Evolutionary conservation across 2,329 filamentous ascomycete genomes (phyloP).

Genomic region (Epichloe glyceriae): DNA sequence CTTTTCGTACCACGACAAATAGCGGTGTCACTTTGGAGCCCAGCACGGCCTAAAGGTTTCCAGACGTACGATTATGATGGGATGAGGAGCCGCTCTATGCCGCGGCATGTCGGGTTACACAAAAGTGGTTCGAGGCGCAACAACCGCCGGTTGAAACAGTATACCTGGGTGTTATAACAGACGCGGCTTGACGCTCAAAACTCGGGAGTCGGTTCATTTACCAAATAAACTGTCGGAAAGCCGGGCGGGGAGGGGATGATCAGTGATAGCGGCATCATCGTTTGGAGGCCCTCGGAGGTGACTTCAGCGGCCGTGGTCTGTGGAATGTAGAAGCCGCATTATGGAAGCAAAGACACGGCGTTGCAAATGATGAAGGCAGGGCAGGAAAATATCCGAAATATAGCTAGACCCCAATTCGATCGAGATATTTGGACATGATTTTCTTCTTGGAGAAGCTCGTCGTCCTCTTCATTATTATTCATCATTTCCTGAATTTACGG

Average conservation of each 20-base stretch:
- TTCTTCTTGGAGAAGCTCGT: slow-evolving; percentile 6
- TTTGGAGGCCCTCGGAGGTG: background rate
- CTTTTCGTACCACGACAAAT: background rate
- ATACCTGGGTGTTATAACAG: background rate
- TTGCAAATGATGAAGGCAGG: slow-evolving; percentile 1
- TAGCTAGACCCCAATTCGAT: slow-evolving; percentile 10
- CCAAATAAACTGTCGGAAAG: background rate
- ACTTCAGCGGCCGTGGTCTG: background rate
- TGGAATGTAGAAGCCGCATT: background rate
- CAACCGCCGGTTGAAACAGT: background rate
- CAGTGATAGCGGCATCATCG: background rate
- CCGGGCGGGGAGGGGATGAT: background rate
- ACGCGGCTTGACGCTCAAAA: slow-evolving; percentile 2
- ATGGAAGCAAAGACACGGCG: background rate
- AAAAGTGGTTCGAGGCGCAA: background rate
- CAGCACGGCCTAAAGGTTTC: slow-evolving; percentile 26
- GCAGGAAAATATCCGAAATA: slow-evolving; percentile 7
- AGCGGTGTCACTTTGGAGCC: slow-evolving; percentile 43
- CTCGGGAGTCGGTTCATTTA: background rate
- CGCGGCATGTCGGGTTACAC: background rate
- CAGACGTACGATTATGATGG: slow-evolving; percentile 2
- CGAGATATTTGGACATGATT: slow-evolving; percentile 3
- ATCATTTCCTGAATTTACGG: slow-evolving; percentile 64
- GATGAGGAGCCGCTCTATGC: slow-evolving; percentile 4
- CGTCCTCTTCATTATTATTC: background rate